These are phyloP conservation scores for Hypoxylon cercidicola DNA, from an alignment of 495 filamentous ascomycete species.

Conservation along the genomic window DNA sequence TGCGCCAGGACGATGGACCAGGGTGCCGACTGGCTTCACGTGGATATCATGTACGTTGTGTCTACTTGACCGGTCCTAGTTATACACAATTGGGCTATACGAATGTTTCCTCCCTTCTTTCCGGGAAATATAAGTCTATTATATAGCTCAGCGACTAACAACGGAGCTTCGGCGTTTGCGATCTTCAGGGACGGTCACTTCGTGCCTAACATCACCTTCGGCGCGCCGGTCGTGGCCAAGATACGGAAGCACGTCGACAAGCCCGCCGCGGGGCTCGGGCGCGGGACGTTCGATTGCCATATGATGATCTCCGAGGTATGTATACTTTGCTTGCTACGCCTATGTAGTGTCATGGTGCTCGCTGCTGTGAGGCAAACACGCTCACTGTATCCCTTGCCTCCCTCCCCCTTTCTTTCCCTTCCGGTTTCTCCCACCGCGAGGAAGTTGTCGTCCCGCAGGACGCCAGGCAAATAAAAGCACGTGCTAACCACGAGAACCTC, in stretches of 20 bases:
- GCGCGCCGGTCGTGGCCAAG: conserved; percentile 90
- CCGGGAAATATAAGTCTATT: background rate
- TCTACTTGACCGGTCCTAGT: background rate
- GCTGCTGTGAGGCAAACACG: background rate
- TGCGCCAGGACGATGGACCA: conserved; percentile 83
- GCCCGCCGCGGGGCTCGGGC: conserved; percentile 64
- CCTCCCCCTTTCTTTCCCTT: background rate
- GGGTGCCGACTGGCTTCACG: conserved; percentile 89
- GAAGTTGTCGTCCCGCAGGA: background rate
- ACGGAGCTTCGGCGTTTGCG: background rate
- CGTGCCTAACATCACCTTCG: conserved; percentile 98
- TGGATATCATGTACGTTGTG: conserved; percentile 81
- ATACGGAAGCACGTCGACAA: conserved; percentile 83
- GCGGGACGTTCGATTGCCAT: conserved; percentile 97
- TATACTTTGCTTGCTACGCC: background rate
- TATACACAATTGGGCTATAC: background rate
- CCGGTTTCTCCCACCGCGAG: background rate
- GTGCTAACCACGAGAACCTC: background rate
- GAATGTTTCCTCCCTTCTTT: too few species aligned
- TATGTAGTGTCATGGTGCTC: too few species aligned
- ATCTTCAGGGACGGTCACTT: conserved; percentile 83
- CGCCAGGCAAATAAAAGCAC: conserved; percentile 1
- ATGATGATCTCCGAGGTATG: conserved; percentile 99
- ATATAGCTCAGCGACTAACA: background rate
- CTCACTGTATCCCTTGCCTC: background rate